Conservation (phyloP, 441 rosid species). For the Erodium trifolium region DNA sequence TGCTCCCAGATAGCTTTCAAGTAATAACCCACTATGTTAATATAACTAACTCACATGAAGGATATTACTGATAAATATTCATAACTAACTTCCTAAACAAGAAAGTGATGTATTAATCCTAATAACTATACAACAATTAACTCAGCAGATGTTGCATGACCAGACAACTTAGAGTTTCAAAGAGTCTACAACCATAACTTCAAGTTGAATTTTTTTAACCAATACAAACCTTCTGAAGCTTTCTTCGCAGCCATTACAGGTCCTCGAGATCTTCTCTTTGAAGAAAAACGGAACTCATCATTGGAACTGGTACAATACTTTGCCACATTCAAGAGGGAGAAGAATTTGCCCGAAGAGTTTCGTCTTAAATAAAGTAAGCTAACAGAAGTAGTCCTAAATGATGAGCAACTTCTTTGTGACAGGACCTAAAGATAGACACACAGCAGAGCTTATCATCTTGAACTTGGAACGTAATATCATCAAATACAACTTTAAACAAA, state of each 20-base stretch:
- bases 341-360: slow-evolving; percentile 36
- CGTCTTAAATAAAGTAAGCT: slow-evolving; percentile 32
- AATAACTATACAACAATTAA: not conserved
- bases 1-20: not conserved
- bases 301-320: slow-evolving; percentile 34
- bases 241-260: slow-evolving; percentile 94
- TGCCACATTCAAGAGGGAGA: slow-evolving; percentile 38
- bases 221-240: slow-evolving; percentile 50
- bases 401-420: slow-evolving; percentile 37
- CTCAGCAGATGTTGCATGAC: not conserved
- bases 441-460: not conserved
- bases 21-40: no score
- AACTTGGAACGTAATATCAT: slow-evolving; percentile 7
- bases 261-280: slow-evolving; percentile 81
- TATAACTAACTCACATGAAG: not conserved
- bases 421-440: slow-evolving; percentile 34
- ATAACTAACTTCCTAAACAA: not conserved
- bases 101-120: no score
- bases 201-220: not conserved
- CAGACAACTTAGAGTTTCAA: slow-evolving; percentile 1
- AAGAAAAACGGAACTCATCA: slow-evolving; percentile 40
- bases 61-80: not conserved
- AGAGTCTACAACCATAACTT: not conserved
- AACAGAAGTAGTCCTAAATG: slow-evolving; percentile 34
- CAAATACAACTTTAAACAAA: not conserved